These are phyloP conservation scores for Fusarium secorum DNA, from an alignment of 2,329 filamentous ascomycete species.

Conservation along the genomic window DNA sequence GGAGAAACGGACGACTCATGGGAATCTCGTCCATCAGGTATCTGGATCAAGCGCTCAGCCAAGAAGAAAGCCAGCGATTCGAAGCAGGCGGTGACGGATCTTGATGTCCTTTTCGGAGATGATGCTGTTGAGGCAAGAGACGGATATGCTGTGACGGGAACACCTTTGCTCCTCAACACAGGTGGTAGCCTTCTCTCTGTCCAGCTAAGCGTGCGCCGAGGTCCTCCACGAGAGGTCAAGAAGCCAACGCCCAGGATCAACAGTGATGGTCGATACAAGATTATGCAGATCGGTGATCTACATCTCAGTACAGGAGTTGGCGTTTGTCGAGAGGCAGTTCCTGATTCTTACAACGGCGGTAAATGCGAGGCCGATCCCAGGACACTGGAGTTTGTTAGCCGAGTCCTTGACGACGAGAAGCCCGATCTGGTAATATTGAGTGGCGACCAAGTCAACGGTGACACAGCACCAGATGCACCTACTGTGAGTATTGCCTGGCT, in stretches of 20 bases:
- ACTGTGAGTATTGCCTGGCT: slow-evolving; percentile 62
- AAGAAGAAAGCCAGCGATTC: slow-evolving; percentile 79
- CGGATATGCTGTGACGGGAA: slow-evolving; percentile 83
- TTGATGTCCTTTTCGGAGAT: slow-evolving; percentile 88
- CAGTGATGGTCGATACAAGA: slow-evolving; percentile 95
- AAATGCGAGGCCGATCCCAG: slow-evolving; percentile 91
- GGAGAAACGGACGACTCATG: slow-evolving; percentile 68
- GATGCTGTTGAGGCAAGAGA: slow-evolving; percentile 90
- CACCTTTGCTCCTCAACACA: slow-evolving; percentile 74
- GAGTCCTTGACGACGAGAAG: slow-evolving; percentile 88
- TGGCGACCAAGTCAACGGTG: slow-evolving; percentile 95
- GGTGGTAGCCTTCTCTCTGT: slow-evolving; percentile 70
- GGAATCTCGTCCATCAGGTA: slow-evolving; percentile 78
- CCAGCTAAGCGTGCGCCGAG: slow-evolving; percentile 80
- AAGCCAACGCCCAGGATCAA: slow-evolving; percentile 80
- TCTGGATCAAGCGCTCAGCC: slow-evolving; percentile 82
- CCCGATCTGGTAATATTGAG: slow-evolving; percentile 91
- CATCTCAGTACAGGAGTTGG: slow-evolving; percentile 93
- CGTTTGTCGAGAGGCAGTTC: slow-evolving; percentile 84
- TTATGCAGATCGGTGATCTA: slow-evolving; percentile 93
- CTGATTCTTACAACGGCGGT: slow-evolving; percentile 73
- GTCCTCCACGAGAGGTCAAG: slow-evolving; percentile 67
- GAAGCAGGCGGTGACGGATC: slow-evolving; percentile 75
- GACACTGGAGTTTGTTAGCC: slow-evolving; percentile 87
- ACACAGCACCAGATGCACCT: slow-evolving; percentile 89